These are phyloP conservation scores for Geosmithia morbida DNA, from an alignment of 2,329 filamentous ascomycete genomes.

Conservation along the genomic window DNA sequence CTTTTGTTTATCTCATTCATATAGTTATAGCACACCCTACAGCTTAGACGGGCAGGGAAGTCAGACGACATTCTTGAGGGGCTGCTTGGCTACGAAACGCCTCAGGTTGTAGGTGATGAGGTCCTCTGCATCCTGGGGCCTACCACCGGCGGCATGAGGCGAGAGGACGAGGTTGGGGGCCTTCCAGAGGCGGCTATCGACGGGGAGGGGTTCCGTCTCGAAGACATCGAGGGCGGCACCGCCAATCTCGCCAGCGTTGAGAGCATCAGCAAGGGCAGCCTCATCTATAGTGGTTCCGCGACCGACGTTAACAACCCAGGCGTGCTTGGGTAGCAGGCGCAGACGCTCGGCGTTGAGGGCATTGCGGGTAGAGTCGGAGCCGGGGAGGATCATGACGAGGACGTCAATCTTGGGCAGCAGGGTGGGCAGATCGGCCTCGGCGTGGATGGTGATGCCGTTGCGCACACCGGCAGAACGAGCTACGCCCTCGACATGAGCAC, in stretches of 20 bases:
- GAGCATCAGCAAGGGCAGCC: conserved; percentile 29
- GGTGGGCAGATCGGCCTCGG: conserved; percentile 35
- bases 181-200: conserved; percentile 29
- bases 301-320: conserved; percentile 39
- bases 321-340: conserved; percentile 38
- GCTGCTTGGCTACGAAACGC: conserved; percentile 42
- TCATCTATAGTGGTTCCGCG: conserved; percentile 34
- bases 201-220: conserved; percentile 27
- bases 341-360: conserved; percentile 39
- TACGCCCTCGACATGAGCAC: conserved; percentile 43
- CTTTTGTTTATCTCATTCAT: neutral
- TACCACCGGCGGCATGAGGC: conserved; percentile 43
- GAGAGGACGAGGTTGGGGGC: conserved; percentile 37
- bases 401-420: conserved; percentile 44
- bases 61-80: conserved; percentile 36
- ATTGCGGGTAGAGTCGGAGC: conserved; percentile 38
- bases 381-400: conserved; percentile 53
- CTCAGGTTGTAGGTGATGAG: conserved; percentile 48
- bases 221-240: conserved; percentile 36
- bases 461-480: conserved; percentile 42
- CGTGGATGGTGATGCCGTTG: conserved; percentile 40
- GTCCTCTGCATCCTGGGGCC: conserved; percentile 44
- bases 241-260: conserved; percentile 26
- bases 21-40: neutral
- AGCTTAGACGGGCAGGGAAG: neutral